Evolutionary conservation across 495 filamentous ascomycete species (phyloP), one percentile per base, ranked within the genome.

Genomic region (Aspergillus baeticus): DNA sequence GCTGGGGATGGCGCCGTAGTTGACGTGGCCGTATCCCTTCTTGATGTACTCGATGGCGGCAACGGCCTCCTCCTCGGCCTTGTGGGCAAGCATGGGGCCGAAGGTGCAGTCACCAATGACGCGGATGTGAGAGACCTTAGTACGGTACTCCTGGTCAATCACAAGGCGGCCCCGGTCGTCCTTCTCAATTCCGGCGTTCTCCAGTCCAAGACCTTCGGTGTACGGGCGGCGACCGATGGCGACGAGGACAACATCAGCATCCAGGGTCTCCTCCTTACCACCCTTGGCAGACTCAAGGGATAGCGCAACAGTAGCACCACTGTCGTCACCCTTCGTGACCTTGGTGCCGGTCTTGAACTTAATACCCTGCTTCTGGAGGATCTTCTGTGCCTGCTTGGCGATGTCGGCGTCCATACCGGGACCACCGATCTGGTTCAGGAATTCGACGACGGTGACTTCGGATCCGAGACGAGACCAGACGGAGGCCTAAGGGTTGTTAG

Each of bases 71-170:
- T 98, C 94, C 78, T 98, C 94, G 38, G 95, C 94, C 83, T 98
- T 98, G 83, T 98, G 94, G 47, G 94, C 94, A 65, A 98, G 86
- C 94, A 98, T 98, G 64, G 94, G 95, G 15, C 94, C 94, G 76
- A 98, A 98, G 15, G 94, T 98, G 71, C 85, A 89, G 75, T 98
- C 94, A 66, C 94, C 94, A 61, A 98, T 87, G 67, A 92, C 92
- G 60, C 94, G 92, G 73, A 98, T 96, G 78, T 98, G 95, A 11
- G 91, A 87, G 50, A 93, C 72, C 80, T 96, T 96, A 66, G 94
- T 98, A 77, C 94, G 91, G 82, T 96, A 98, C 78, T 98, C 91
- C 66, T 90, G 87, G 81, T 98, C 94, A 72, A 98, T 96, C 65
- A 98, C 86, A 37, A 98, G 81, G 50, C 94, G 90, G 72, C 95